phyloP scores from a whole-genome alignment of 345 rosid genomes.

The Cardamine occulta region DNA sequence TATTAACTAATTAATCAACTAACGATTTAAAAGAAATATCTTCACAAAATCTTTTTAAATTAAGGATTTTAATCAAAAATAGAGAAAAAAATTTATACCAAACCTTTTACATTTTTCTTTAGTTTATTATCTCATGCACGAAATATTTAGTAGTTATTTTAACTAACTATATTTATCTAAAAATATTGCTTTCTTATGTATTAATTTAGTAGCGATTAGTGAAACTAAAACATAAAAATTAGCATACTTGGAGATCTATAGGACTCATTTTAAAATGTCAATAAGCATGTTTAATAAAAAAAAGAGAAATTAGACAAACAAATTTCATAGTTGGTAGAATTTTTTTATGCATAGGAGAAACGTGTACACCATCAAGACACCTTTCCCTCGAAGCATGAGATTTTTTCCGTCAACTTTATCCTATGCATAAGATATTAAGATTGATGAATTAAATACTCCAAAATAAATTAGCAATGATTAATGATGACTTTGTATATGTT shows the following conservation, averaged over 20 bases:
- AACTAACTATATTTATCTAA: not conserved
- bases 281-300: not conserved
- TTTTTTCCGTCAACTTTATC: not conserved
- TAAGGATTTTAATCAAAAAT: no score
- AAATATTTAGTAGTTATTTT: no score
- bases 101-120: no score
- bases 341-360: not conserved
- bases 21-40: no score
- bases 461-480: not conserved
- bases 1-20: no score
- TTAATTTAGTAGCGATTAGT: not conserved
- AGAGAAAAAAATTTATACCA: no score
- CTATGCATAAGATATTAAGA: no score
- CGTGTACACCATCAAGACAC: conserved; percentile 12
- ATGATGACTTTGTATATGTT: not conserved
- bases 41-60: no score
- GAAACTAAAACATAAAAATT: not conserved
- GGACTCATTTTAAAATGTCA: not conserved
- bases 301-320: not conserved
- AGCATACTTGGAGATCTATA: not conserved
- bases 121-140: no score
- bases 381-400: not conserved
- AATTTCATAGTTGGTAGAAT: not conserved
- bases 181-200: not conserved
- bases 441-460: not conserved